Evolutionary conservation across 768 basidiomycete species (phyloP).

Genomic region (Hericium coralloides): DNA sequence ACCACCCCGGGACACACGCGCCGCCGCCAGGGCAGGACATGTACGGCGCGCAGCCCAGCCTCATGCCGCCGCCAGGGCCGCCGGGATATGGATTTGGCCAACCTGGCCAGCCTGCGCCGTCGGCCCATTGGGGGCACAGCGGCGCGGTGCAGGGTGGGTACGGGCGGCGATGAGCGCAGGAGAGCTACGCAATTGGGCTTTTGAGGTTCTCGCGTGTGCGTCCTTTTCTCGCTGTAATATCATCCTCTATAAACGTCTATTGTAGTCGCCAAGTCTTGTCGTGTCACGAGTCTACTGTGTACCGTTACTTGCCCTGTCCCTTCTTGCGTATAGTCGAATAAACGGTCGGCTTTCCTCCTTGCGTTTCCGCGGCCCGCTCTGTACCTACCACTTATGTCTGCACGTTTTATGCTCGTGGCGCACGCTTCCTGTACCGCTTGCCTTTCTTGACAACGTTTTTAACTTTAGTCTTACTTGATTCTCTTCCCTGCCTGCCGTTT

Average conservation of each 20-base stretch:
- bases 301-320: background rate
- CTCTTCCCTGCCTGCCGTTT: background rate
- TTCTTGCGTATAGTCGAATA: background rate
- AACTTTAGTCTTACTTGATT: background rate
- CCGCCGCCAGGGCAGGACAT: constrained; percentile 8
- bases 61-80: constrained; percentile 14
- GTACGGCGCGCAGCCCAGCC: constrained; percentile 7
- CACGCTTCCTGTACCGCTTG: background rate
- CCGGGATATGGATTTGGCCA: constrained; percentile 12
- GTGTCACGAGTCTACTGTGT: background rate
- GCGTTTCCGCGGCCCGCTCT: background rate
- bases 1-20: constrained; percentile 9
- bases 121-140: constrained; percentile 14
- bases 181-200: background rate
- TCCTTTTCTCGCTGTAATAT: background rate
- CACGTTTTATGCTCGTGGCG: background rate
- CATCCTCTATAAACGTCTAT: background rate
- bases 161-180: constrained; percentile 10
- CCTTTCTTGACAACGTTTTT: background rate
- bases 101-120: constrained; percentile 7
- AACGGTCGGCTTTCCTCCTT: background rate
- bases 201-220: background rate
- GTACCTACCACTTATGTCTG: background rate
- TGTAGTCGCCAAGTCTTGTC: background rate
- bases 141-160: constrained; percentile 15